Conservation (phyloP, 345 rosid genomes). For the Gossypium stocksii region DNA sequence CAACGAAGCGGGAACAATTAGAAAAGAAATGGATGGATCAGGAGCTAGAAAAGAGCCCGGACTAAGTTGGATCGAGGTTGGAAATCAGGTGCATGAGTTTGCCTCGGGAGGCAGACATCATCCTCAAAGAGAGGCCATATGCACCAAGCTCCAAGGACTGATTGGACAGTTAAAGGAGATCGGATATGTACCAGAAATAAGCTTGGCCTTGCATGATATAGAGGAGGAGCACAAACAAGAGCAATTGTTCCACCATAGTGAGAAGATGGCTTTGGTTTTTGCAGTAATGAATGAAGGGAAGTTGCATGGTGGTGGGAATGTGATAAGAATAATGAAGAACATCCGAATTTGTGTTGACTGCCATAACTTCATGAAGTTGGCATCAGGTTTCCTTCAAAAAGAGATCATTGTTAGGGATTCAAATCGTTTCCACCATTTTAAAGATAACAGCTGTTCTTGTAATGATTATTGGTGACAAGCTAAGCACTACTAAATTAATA, state of each 20-base stretch:
- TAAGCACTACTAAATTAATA: neutral
- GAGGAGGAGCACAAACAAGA: constrained; percentile 81
- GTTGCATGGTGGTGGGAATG: constrained; percentile 19
- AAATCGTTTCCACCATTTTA: constrained; percentile 82
- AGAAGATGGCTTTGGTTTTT: constrained; percentile 77
- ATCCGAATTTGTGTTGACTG: constrained; percentile 79
- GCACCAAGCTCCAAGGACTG: constrained; percentile 38
- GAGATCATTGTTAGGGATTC: constrained; percentile 77
- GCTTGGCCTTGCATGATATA: constrained; percentile 56
- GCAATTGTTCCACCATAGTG: constrained; percentile 64
- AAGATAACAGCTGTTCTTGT: constrained; percentile 61
- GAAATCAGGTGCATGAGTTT: constrained; percentile 60
- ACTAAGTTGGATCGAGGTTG: constrained; percentile 80
- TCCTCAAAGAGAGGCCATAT: constrained; percentile 55
- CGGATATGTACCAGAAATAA: constrained; percentile 73
- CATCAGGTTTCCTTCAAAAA: constrained; percentile 51
- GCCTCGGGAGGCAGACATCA: constrained; percentile 68
- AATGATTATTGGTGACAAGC: constrained; percentile 66
- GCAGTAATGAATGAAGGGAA: constrained; percentile 43
- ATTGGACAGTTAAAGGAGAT: constrained; percentile 56
- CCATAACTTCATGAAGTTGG: constrained; percentile 87
- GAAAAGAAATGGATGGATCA: constrained; percentile 60
- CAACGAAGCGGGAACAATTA: constrained; percentile 52
- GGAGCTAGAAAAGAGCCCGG: constrained; percentile 79
- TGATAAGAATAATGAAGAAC: constrained; percentile 68